Conservation (phyloP, 148 eudicot species). For the Persicaria maculosa region DNA sequence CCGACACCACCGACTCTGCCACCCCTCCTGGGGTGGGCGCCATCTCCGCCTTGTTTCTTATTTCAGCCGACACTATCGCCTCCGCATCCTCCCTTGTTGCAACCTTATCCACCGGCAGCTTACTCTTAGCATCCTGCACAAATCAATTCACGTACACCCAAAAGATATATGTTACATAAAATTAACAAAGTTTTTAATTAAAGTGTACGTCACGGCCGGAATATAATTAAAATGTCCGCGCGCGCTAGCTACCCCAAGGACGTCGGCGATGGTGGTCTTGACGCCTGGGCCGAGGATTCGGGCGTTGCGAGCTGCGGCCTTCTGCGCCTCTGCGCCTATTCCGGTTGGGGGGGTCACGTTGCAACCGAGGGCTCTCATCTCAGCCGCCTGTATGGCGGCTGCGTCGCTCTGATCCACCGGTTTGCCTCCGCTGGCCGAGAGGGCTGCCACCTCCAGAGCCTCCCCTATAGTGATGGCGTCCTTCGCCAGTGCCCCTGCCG, state of each 20-base stretch:
- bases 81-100: constrained; percentile 57
- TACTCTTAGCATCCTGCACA: constrained; percentile 48
- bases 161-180: too few relatives aligned
- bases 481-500: not conserved
- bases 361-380: constrained; percentile 48
- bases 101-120: constrained; percentile 41
- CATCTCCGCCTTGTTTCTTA: not conserved
- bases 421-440: constrained; percentile 42
- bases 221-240: too few relatives aligned
- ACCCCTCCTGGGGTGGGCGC: constrained; percentile 44
- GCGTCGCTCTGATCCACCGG: constrained; percentile 66
- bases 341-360: constrained; percentile 29
- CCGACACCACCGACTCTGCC: constrained; percentile 46
- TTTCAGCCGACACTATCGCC: constrained; percentile 49
- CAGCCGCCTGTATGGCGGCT: constrained; percentile 75
- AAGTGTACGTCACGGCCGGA: too few relatives aligned
- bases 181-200: too few relatives aligned
- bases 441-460: constrained; percentile 52
- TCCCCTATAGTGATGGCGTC: constrained; percentile 51
- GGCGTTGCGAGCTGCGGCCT: constrained; percentile 43
- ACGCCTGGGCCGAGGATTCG: constrained; percentile 21
- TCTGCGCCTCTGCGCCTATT: constrained; percentile 40
- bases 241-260: constrained; percentile 33
- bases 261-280: constrained; percentile 44
- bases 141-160: too few relatives aligned